These are phyloP conservation scores for Leccinum arenicola DNA, from an alignment of 768 basidiomycete genomes.

Conservation along the genomic window DNA sequence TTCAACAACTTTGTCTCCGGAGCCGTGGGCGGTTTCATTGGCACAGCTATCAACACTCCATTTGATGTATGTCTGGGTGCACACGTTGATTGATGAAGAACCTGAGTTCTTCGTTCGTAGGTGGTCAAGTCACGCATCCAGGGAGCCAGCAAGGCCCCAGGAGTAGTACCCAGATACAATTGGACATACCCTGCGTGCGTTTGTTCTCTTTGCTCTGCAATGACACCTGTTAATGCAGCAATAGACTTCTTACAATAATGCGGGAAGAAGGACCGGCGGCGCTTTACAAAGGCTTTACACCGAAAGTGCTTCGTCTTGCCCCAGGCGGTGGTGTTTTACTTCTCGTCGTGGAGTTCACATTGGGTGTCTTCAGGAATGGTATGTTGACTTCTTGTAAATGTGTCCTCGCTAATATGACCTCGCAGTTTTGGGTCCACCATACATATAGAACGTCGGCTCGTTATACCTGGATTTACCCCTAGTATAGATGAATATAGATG, in stretches of 20 bases:
- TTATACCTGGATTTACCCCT: not conserved
- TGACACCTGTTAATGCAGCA: not conserved
- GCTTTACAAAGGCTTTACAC: conserved; percentile 92
- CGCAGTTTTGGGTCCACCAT: conserved; percentile 32
- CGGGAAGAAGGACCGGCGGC: conserved; percentile 85
- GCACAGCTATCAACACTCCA: conserved; percentile 91
- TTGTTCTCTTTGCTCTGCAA: not conserved
- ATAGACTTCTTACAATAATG: conserved; percentile 66
- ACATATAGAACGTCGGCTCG: conserved; percentile 20
- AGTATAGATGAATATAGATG: conserved; percentile 5
- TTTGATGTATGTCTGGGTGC: conserved; percentile 42
- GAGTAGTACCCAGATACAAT: conserved; percentile 82
- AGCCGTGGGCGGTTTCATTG: conserved; percentile 82
- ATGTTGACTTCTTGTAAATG: not conserved
- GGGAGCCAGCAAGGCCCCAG: conserved; percentile 59
- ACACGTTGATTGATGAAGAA: not conserved
- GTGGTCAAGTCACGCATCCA: conserved; percentile 98
- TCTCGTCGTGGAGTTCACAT: conserved; percentile 87
- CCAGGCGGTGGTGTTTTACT: conserved; percentile 94
- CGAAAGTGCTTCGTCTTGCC: conserved; percentile 92
- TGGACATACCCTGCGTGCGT: conserved; percentile 88
- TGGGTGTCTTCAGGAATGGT: conserved; percentile 76
- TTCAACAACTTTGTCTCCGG: conserved; percentile 94
- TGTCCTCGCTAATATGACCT: not conserved
- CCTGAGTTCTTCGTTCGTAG: conserved; percentile 35